Evolutionary conservation across 441 rosid species (phyloP).

Genomic region (Biscutella auriculata): DNA sequence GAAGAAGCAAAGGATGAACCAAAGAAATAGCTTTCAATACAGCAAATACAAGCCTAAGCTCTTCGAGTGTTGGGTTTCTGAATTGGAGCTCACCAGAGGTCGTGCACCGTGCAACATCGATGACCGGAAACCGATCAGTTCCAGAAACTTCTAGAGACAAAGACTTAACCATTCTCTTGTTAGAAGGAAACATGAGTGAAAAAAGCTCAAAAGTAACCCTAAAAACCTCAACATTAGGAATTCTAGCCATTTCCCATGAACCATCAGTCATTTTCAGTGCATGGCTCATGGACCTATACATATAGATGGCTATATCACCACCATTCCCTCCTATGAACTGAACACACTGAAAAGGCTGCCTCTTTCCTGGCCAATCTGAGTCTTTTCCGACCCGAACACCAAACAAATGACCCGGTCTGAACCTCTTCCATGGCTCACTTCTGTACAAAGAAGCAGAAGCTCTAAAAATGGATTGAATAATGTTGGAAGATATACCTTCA

Average conservation of each 20-base stretch:
- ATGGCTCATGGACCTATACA: constrained; percentile 44
- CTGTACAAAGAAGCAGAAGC: constrained; percentile 62
- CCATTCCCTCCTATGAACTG: constrained; percentile 71
- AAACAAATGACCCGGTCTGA: constrained; percentile 48
- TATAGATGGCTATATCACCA: constrained; percentile 50
- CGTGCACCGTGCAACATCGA: constrained; percentile 46
- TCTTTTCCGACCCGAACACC: constrained; percentile 57
- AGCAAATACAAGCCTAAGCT: constrained; percentile 56
- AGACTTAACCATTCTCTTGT: constrained; percentile 46
- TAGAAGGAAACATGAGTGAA: constrained; percentile 45
- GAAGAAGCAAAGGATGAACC: constrained; percentile 51
- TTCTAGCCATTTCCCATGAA: constrained; percentile 41
- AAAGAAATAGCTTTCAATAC: constrained; percentile 49
- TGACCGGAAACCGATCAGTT: constrained; percentile 42
- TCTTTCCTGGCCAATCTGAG: constrained; percentile 58
- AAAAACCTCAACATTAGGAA: constrained; percentile 51
- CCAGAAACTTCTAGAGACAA: constrained; percentile 49
- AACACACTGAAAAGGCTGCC: constrained; percentile 48
- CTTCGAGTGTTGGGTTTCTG: constrained; percentile 51
- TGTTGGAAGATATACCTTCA: constrained; percentile 45
- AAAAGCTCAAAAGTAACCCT: constrained; percentile 47
- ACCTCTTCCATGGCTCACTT: constrained; percentile 63
- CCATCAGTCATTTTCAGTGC: constrained; percentile 47
- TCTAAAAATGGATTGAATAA: constrained; percentile 36
- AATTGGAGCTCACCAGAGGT: constrained; percentile 41